Evolutionary conservation across 106 monocot species (phyloP).

Genomic region (Posidonia australis): DNA sequence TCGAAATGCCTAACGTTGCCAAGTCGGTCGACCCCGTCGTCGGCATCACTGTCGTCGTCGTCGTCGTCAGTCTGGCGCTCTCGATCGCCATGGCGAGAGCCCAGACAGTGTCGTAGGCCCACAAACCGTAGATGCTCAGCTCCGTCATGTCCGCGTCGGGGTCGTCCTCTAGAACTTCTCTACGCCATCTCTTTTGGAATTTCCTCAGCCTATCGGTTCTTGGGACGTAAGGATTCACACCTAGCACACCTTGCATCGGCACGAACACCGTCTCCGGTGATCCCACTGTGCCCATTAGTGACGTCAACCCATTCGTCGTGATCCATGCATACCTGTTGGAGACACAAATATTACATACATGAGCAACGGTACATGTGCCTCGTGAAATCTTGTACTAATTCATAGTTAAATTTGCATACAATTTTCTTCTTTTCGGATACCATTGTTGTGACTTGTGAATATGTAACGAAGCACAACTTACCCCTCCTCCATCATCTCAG

Average conservation of each 20-base stretch:
- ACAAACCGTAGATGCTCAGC: conserved; percentile 17
- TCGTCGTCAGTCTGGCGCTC: neutral
- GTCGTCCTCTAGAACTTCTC: conserved; percentile 19
- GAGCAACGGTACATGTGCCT: neutral
- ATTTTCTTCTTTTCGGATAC: too few species aligned
- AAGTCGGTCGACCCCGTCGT: conserved; percentile 11
- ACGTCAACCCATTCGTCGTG: conserved; percentile 11
- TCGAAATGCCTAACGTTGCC: conserved; percentile 7
- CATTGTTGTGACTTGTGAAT: too few species aligned
- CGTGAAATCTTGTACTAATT: too few species aligned
- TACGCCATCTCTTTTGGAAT: conserved; percentile 9
- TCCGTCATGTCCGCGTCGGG: conserved; percentile 5
- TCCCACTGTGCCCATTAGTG: neutral
- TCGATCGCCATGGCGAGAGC: conserved; percentile 55
- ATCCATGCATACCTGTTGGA: conserved; percentile 1
- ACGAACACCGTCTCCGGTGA: too few species aligned
- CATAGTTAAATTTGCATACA: too few species aligned
- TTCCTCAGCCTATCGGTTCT: neutral
- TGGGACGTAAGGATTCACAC: conserved; percentile 4
- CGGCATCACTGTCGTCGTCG: too few species aligned
- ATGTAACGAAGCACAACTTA: conserved; percentile 22
- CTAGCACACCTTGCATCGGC: conserved; percentile 15
- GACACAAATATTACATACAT: neutral
- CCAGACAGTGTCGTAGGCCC: conserved; percentile 69
- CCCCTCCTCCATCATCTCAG: conserved; percentile 19